Conservation (phyloP, 225 moss, liverwort and hornwort species). For the Polytrichum formosum region DNA sequence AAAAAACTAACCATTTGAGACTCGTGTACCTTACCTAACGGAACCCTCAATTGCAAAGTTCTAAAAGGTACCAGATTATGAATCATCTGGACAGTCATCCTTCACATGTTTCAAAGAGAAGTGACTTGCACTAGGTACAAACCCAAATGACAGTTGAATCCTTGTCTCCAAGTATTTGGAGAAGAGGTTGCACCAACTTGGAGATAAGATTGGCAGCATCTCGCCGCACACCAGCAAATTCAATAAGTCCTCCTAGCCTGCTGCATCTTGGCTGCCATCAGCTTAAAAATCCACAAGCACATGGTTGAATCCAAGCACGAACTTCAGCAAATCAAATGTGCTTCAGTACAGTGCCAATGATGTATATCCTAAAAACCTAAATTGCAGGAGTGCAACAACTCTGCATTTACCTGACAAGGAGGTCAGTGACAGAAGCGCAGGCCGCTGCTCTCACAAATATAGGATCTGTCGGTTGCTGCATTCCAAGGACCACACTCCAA, state of each 20-base stretch:
- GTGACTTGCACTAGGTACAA: conserved; percentile 33
- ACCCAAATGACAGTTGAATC: conserved; percentile 99
- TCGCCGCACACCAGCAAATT: conserved; percentile 86
- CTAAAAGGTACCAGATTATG: neutral
- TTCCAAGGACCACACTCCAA: conserved; percentile 22
- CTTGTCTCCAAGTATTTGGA: conserved; percentile 93
- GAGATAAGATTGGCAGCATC: conserved; percentile 89
- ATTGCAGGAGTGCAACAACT: neutral
- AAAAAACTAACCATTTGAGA: too few species aligned
- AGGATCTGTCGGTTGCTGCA: conserved; percentile 98
- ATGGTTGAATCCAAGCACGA: neutral
- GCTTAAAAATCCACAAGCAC: neutral
- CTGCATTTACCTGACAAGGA: conserved; percentile 71
- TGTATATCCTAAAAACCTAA: too few species aligned
- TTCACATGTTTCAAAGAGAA: conserved; percentile 15
- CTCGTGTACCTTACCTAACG: too few species aligned
- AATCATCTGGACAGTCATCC: conserved; percentile 6
- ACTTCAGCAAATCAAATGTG: neutral
- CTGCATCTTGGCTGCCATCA: conserved; percentile 5
- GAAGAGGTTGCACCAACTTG: conserved; percentile 91
- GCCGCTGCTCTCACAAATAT: conserved; percentile 97
- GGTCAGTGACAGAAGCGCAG: conserved; percentile 93
- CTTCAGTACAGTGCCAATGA: too few species aligned
- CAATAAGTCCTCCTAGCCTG: conserved; percentile 88
- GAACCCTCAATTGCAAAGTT: too few species aligned